A percentile compares a stretch with the other conserved stretches of the same genome.
phyloP scores from a whole-genome alignment of 2,329 filamentous ascomycete genomes.

The Pestalotiopsis fici region DNA sequence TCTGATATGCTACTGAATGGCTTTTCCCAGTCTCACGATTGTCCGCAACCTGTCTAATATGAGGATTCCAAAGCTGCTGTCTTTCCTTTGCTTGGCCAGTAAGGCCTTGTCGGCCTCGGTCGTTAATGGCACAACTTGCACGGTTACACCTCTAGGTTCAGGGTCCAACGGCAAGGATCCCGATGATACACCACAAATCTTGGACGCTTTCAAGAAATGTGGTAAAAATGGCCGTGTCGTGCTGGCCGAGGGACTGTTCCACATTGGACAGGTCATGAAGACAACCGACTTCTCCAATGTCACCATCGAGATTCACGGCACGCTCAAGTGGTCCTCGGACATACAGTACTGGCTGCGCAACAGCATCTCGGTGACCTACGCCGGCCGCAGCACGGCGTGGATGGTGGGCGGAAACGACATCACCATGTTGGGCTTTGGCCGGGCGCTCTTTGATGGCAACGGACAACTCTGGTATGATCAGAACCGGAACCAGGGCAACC shows the following conservation, averaged over 20 bases:
- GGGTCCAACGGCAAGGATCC: conserved; percentile 18
- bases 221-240: conserved; percentile 49
- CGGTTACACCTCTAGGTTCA: conserved; percentile 24
- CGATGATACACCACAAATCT: conserved; percentile 53
- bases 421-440: conserved; percentile 47
- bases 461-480: conserved; percentile 47
- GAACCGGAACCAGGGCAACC: conserved; percentile 40
- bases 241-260: conserved; percentile 48
- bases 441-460: conserved; percentile 46
- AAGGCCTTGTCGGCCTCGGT: not conserved
- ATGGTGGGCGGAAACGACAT: conserved; percentile 50
- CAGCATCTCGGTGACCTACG: conserved; percentile 47
- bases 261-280: conserved; percentile 51
- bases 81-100: not conserved
- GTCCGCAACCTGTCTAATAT: not conserved
- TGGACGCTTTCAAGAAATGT: conserved; percentile 50
- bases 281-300: conserved; percentile 45
- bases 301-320: conserved; percentile 48
- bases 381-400: conserved; percentile 51
- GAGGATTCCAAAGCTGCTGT: not conserved
- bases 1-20: too few species aligned
- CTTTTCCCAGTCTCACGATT: not conserved
- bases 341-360: conserved; percentile 49
- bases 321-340: conserved; percentile 40
- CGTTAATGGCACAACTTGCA: conserved; percentile 19